Evolutionary conservation across 225 moss, liverwort and hornwort genomes (phyloP).

Genomic region (Polytrichum formosum): DNA sequence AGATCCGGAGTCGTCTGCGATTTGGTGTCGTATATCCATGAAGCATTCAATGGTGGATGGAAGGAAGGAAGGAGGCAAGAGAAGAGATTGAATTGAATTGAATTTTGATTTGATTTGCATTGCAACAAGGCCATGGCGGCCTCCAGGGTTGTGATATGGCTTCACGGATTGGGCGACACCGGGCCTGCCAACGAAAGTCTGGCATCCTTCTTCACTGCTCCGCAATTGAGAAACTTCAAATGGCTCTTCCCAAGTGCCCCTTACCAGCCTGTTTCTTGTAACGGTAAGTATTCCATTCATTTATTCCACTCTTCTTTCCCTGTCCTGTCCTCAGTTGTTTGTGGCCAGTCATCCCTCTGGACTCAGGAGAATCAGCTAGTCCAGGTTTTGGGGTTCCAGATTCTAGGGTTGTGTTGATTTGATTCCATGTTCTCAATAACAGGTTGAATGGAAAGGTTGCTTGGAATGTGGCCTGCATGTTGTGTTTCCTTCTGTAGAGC

Average conservation of each 20-base stretch:
- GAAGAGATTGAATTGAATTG: too few species aligned
- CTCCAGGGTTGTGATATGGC: slow-evolving; percentile 80
- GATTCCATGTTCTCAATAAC: too few species aligned
- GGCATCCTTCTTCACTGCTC: slow-evolving; percentile 57
- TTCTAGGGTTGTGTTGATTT: neutral
- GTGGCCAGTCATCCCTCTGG: too few species aligned
- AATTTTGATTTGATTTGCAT: too few species aligned
- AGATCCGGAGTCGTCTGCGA: too few species aligned
- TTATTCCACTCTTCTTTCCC: neutral
- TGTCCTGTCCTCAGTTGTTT: neutral
- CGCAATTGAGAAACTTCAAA: slow-evolving; percentile 49
- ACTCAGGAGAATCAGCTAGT: neutral
- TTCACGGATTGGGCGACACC: slow-evolving; percentile 85
- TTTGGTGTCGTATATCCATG: too few species aligned
- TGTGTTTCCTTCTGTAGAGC: too few species aligned
- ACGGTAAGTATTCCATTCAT: slow-evolving; percentile 30
- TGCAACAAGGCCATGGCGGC: slow-evolving; percentile 26
- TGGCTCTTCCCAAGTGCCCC: slow-evolving; percentile 87
- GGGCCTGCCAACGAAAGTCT: slow-evolving; percentile 74
- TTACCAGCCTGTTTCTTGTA: slow-evolving; percentile 66
- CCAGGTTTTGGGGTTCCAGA: neutral
- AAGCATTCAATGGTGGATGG: too few species aligned
- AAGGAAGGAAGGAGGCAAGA: too few species aligned
- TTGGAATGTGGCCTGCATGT: too few species aligned
- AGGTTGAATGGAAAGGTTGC: too few species aligned